Evolutionary conservation across 768 basidiomycete species (phyloP).

Genomic region (Xerocomellus intermedius): DNA sequence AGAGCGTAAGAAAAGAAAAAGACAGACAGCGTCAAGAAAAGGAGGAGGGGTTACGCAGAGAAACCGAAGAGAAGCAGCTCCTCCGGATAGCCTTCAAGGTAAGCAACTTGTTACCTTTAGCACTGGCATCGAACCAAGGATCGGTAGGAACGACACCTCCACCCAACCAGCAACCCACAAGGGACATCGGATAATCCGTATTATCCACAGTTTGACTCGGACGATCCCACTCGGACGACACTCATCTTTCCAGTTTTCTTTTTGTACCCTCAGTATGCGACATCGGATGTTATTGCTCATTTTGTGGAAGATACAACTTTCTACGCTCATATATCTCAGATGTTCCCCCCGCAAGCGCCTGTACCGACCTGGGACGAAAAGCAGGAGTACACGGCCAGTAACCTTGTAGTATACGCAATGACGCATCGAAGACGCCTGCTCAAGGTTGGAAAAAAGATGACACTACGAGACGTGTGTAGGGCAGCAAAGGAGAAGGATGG

Average conservation of each 20-base stretch:
- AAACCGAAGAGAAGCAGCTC: conserved; percentile 50
- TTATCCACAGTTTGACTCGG: conserved; percentile 62
- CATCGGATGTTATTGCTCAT: conserved; percentile 83
- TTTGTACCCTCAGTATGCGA: conserved; percentile 87
- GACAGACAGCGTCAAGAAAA: conserved; percentile 52
- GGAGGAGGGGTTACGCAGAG: conserved; percentile 47
- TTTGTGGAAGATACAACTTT: conserved; percentile 88
- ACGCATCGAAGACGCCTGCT: conserved; percentile 74
- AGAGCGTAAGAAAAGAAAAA: conserved; percentile 46
- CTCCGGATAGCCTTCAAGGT: conserved; percentile 67
- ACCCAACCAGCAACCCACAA: conserved; percentile 51
- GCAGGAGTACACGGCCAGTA: conserved; percentile 60
- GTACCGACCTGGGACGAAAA: conserved; percentile 75
- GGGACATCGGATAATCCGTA: conserved; percentile 53
- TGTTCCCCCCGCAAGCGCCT: conserved; percentile 76
- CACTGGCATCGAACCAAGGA: conserved; percentile 2
- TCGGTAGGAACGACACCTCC: conserved; percentile 69
- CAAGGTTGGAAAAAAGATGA: conserved; percentile 91
- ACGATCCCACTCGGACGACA: conserved; percentile 55
- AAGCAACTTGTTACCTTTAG: conserved; percentile 23
- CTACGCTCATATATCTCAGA: conserved; percentile 66
- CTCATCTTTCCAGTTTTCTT: conserved; percentile 88
- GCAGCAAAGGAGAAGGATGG: conserved; percentile 60
- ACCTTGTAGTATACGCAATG: conserved; percentile 80
- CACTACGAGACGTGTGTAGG: conserved; percentile 70